Base-by-base conservation (phyloP, 2,329 filamentous ascomycete species). In the Celoporthe dispersa region DNA sequence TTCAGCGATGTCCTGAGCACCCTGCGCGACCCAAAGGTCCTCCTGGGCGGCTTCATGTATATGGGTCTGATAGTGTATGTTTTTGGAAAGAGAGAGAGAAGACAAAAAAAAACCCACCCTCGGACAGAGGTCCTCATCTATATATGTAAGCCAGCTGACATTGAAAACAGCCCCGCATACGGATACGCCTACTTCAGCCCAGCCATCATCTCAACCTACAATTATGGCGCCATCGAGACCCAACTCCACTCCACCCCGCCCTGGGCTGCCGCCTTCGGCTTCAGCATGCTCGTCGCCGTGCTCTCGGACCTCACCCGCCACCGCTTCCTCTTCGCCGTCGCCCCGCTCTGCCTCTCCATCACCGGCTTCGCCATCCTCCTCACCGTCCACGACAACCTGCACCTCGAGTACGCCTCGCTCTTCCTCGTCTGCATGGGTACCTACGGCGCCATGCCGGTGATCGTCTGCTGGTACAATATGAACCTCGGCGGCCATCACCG, bases 361-460 rank as follows among this genome's bases (percentile, higher is more conserved):
- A 78, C 87, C 0, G 94, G 94, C 1, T 95, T 97, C 74, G 88
- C 83, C 3, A 92, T 95, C 71, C 85, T 97, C 9, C 82, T 97
- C 64, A 82, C 84, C 14, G 87, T 95, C 6, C 91, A 95, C 78
- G 81, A 92, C 77, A 87, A 93, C 78, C 83, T 82, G 0, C 73
- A 85, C 16, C 81, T 93, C 8, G 87, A 96, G 78, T 98, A 97
- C 76, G 91, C 84, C 0, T 92, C 91, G 0, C 85, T 98, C 0
- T 97, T 97, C 83, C 83, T 98, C 41, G 88, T 97, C 64, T 91
- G 92, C 1, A 90, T 90, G 82, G 93, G 93, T 64, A 87, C 88
- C 0, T 98, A 97, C 80, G 90, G 89, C 0, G 93, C 94, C n/a
- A 94, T 97, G 91, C 94, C 95, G 0, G 90, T 97, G 39, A 88